Evolutionary conservation across 2,329 filamentous ascomycete genomes (phyloP), one percentile per base, ranked within the genome.

Genomic region (Truncatella angustata): DNA sequence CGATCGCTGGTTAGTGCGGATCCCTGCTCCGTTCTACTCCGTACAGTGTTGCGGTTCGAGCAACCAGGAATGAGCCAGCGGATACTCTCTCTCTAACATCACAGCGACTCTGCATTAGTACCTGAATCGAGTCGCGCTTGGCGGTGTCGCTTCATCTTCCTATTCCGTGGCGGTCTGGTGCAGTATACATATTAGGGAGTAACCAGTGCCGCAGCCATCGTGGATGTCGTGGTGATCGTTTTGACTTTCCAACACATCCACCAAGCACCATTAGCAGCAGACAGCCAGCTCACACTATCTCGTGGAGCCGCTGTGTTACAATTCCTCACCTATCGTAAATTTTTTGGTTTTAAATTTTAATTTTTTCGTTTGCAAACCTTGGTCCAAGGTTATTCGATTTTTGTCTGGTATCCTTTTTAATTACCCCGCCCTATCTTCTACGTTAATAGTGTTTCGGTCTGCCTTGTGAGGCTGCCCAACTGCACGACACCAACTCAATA

Each of bases 401-500:
- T 14, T 16, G 16, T 12, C 7, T 16, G 39, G 7, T 12, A 12
- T 9, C 9, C 23, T 14, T 14, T 44, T 10, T 44, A 16, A 44
- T 28, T 44, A 44, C 42, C 42, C 42, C 42, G 42, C 42, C 11
- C 42, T 44, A 12, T 44, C 42, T 28, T 24, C 26, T 44, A n/a
- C 36, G 18, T 16, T 14, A 21, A 16, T 32, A 4, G 14, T 37
- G 26, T 39, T 24, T 26, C 14, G 18, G 55, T 58, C 55, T 57
- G 49, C 53, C 55, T 58, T 49, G 58, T 54, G 51, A 61, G 58
- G 52, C 50, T 56, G 53, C 37, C 35, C 56, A 42, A 26, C 36
- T 48, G 44, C 50, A 52, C 46, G 32, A 42, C 44, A 34, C 20
- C 14, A 16, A 24, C 23, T 44, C 14, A 21, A 21, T 26, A 3